phyloP scores from a whole-genome alignment of 169 alveolate species.

The Cryptosporidium sp. region DNA sequence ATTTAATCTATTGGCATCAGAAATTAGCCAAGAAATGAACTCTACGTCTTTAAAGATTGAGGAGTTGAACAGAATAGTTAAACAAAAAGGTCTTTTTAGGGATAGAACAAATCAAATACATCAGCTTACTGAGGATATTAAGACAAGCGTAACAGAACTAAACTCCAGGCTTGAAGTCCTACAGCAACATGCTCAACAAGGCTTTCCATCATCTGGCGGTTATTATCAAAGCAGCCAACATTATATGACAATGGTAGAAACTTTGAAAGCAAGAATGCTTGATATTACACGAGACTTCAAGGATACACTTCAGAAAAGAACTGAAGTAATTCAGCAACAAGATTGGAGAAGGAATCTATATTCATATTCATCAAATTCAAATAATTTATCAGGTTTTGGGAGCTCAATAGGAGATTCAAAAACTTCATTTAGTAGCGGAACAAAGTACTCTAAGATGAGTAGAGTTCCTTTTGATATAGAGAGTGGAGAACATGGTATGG shows the following conservation, averaged over 20 bases:
- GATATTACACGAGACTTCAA: slow-evolving; percentile 79
- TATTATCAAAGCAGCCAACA: slow-evolving; percentile 76
- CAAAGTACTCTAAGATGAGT: slow-evolving; percentile 46
- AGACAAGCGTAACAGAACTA: slow-evolving; percentile 78
- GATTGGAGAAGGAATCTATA: slow-evolving; percentile 74
- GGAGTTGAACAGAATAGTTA: slow-evolving; percentile 77
- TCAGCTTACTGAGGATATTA: slow-evolving; percentile 80
- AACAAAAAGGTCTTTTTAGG: slow-evolving; percentile 80
- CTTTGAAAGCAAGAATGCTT: slow-evolving; percentile 75
- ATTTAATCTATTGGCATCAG: slow-evolving; percentile 78
- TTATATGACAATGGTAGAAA: slow-evolving; percentile 60
- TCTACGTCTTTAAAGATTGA: slow-evolving; percentile 78
- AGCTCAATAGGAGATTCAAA: slow-evolving; percentile 1
- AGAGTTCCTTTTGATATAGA: slow-evolving; percentile 73
- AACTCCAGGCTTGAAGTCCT: slow-evolving; percentile 75
- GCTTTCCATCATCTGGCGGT: slow-evolving; percentile 63
- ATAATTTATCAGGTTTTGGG: not conserved
- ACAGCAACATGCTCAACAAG: slow-evolving; percentile 71
- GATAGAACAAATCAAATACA: slow-evolving; percentile 80
- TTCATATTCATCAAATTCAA: slow-evolving; percentile 59
- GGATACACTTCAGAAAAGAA: slow-evolving; percentile 74
- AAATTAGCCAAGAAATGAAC: slow-evolving; percentile 78
- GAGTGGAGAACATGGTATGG: slow-evolving; percentile 37
- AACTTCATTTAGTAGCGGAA: slow-evolving; percentile 11
- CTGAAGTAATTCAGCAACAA: slow-evolving; percentile 77